A percentile compares a stretch with the other conserved stretches of the same genome.
Evolutionary conservation across 495 filamentous ascomycete species (phyloP).

Genomic region (Penicillium salamii): DNA sequence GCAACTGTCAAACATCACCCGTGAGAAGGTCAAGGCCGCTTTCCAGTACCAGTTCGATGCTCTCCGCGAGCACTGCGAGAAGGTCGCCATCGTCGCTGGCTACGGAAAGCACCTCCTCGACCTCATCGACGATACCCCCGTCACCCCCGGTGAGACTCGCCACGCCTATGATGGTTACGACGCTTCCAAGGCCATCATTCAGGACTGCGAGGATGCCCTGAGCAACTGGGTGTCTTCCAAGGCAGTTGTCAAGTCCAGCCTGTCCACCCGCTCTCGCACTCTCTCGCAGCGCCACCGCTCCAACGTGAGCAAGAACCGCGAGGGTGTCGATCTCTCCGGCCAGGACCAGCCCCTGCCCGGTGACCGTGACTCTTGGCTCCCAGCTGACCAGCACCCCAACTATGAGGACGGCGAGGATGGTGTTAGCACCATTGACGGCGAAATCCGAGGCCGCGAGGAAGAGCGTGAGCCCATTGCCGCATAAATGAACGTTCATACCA

Average conservation of each 20-base stretch:
- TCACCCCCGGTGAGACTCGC: conserved; percentile 95
- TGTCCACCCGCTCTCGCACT: conserved; percentile 80
- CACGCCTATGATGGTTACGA: conserved; percentile 97
- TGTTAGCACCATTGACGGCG: conserved; percentile 51
- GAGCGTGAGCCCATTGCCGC: conserved; percentile 46
- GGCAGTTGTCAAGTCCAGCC: conserved; percentile 78
- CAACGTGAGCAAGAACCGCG: conserved; percentile 53
- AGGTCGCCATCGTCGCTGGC: conserved; percentile 94
- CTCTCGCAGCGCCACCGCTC: conserved; percentile 80
- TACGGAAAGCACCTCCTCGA: conserved; percentile 96
- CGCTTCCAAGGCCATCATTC: conserved; percentile 97
- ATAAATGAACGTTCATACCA: conserved; percentile 11
- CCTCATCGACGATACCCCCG: conserved; percentile 91
- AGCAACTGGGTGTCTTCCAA: conserved; percentile 94
- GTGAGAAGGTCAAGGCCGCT: conserved; percentile 97
- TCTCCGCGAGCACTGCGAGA: conserved; percentile 95
- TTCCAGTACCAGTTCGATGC: conserved; percentile 99
- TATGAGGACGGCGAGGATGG: conserved; percentile 59
- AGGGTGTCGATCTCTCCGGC: conserved; percentile 71
- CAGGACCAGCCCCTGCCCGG: conserved; percentile 79
- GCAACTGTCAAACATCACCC: conserved; percentile 97
- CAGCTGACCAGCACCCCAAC: conserved; percentile 71
- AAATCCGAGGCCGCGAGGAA: conserved; percentile 59
- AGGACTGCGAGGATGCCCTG: conserved; percentile 95
- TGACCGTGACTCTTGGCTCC: conserved; percentile 86